Conservation (phyloP, 768 basidiomycete genomes). For the Pleurotus tuoliensis region DNA sequence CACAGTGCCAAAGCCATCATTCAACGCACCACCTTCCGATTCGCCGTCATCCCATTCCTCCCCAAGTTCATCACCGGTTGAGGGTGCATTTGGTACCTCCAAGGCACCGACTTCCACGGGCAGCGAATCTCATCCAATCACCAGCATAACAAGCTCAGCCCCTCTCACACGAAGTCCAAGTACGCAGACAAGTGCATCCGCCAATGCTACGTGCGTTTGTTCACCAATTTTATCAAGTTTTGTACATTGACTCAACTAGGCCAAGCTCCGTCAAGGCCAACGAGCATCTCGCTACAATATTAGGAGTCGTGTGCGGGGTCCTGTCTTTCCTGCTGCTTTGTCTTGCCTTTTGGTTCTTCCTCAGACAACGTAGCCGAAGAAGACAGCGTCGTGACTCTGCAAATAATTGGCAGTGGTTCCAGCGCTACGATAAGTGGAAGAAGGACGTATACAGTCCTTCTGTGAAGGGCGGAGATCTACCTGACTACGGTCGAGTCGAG, state of each 20-base stretch:
- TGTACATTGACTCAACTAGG: background rate
- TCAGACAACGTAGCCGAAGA: background rate
- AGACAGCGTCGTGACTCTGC: background rate
- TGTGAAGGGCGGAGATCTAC: background rate
- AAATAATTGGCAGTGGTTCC: constrained; percentile 2
- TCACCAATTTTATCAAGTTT: background rate
- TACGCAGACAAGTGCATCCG: too few species aligned
- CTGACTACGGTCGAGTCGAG: background rate
- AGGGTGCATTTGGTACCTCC: too few species aligned
- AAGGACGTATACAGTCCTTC: background rate
- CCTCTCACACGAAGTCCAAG: too few species aligned
- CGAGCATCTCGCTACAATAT: background rate
- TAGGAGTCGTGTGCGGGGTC: background rate
- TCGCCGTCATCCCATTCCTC: too few species aligned
- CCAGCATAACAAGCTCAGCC: too few species aligned
- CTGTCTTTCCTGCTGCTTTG: background rate
- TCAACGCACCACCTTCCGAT: too few species aligned
- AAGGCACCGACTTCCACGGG: too few species aligned
- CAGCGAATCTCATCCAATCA: too few species aligned
- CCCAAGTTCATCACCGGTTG: too few species aligned
- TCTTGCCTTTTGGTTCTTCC: background rate
- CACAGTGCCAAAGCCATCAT: too few species aligned
- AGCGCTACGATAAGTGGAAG: background rate
- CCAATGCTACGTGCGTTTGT: too few species aligned
- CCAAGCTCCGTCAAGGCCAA: background rate